Evolutionary conservation across 2,329 filamentous ascomycete genomes (phyloP).

Genomic region (Trichoderma asperellum): DNA sequence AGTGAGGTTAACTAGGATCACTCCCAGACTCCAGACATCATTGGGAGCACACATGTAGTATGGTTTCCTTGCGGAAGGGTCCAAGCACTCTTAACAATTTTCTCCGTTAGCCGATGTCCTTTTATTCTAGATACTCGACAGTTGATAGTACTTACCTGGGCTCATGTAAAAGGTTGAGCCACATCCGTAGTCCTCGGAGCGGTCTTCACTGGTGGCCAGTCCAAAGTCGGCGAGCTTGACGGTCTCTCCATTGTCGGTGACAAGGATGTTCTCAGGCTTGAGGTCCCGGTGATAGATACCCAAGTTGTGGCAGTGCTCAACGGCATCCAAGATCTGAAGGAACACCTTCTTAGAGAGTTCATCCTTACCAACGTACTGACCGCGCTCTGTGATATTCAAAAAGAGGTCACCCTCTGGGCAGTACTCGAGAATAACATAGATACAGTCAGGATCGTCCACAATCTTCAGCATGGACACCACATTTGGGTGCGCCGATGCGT

Average conservation of each 20-base stretch:
- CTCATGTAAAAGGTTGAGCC: slow-evolving; percentile 99
- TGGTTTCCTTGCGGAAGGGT: slow-evolving; percentile 73
- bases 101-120: slow-evolving; percentile 14
- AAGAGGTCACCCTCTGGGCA: slow-evolving; percentile 97
- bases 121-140: not conserved
- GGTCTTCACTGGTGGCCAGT: slow-evolving; percentile 80
- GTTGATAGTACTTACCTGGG: slow-evolving; percentile 70
- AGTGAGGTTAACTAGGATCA: slow-evolving; percentile 95
- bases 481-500: slow-evolving; percentile 86
- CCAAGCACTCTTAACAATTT: slow-evolving; percentile 73
- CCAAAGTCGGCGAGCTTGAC: slow-evolving; percentile 98
- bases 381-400: slow-evolving; percentile 93
- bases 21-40: slow-evolving; percentile 97
- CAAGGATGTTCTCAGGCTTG: slow-evolving; percentile 97
- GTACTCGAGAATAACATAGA: slow-evolving; percentile 94
- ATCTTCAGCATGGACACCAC: slow-evolving; percentile 94
- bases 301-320: slow-evolving; percentile 88
- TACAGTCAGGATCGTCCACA: slow-evolving; percentile 87
- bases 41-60: slow-evolving; percentile 93
- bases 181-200: slow-evolving; percentile 94
- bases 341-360: slow-evolving; percentile 84
- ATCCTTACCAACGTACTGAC: slow-evolving; percentile 92
- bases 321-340: slow-evolving; percentile 93
- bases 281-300: slow-evolving; percentile 97
- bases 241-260: slow-evolving; percentile 83